Conservation (phyloP, 1,284 basidiomycete species). For the Ganoderma sp. region DNA sequence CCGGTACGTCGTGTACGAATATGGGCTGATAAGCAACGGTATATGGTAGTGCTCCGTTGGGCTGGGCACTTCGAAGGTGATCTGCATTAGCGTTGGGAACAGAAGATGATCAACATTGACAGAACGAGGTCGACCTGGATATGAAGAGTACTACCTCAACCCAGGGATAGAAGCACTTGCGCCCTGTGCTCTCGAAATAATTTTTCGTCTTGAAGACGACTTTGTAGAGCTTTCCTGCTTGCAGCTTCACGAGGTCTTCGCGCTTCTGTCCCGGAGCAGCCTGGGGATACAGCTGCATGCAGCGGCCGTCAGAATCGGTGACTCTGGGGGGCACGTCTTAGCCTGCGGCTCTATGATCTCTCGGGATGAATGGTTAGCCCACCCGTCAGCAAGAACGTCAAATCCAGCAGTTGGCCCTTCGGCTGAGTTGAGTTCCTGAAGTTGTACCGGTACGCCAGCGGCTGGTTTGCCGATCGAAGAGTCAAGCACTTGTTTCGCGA, state of each 20-base stretch:
- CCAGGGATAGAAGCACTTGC: conserved; percentile 85
- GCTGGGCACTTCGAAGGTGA: conserved; percentile 74
- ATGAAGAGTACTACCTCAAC: conserved; percentile 65
- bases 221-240: conserved; percentile 72
- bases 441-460: conserved; percentile 62
- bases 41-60: conserved; percentile 88
- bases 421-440: conserved; percentile 53
- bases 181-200: conserved; percentile 77
- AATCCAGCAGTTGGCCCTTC: conserved; percentile 48
- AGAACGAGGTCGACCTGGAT: not conserved
- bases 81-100: conserved; percentile 55
- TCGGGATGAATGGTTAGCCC: conserved; percentile 26
- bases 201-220: conserved; percentile 82
- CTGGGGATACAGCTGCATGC: conserved; percentile 70
- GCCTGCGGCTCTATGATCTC: no score
- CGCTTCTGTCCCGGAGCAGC: conserved; percentile 39
- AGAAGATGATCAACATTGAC: conserved; percentile 6
- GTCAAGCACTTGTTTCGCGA: conserved; percentile 74
- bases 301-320: conserved; percentile 87
- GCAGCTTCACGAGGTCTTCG: conserved; percentile 49
- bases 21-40: conserved; percentile 89
- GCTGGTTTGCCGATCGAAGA: conserved; percentile 85
- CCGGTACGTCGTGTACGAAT: conserved; percentile 91
- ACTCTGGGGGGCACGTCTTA: conserved; percentile 46
- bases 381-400: conserved; percentile 68